A percentile compares a stretch with the other conserved stretches of the same genome.
Conservation (phyloP, 768 basidiomycete species). For the Russula virescens region DNA sequence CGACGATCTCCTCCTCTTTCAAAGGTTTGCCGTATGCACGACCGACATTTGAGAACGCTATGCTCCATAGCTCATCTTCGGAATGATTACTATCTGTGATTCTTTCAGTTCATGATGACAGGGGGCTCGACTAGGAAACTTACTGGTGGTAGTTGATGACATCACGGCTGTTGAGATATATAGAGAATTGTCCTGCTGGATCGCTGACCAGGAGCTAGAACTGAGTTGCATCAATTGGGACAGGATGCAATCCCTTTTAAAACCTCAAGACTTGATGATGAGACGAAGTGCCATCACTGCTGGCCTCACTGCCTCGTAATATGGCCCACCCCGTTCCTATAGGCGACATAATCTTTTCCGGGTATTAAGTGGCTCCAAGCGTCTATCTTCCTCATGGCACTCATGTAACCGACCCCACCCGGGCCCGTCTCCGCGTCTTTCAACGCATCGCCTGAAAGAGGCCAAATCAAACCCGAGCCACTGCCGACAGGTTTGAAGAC, state of each 20-base stretch:
- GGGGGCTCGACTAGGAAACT: not conserved
- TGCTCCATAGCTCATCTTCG: not conserved
- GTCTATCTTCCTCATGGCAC: not conserved
- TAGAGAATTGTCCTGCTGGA: not conserved
- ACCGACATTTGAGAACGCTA: conserved; percentile 1
- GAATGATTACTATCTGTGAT: not conserved
- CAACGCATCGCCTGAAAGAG: too few species aligned
- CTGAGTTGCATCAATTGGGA: not conserved
- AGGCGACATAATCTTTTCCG: not conserved
- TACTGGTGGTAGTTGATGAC: not conserved
- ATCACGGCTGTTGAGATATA: not conserved
- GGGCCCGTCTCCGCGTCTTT: too few species aligned
- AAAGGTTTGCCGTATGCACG: not conserved
- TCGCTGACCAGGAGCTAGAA: not conserved
- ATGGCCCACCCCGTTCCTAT: not conserved
- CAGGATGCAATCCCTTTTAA: not conserved
- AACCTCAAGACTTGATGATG: not conserved
- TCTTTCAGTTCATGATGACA: not conserved
- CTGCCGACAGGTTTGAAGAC: too few species aligned
- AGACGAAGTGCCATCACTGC: not conserved
- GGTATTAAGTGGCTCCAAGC: not conserved
- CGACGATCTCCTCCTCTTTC: not conserved
- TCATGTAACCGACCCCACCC: too few species aligned
- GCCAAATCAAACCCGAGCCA: too few species aligned
- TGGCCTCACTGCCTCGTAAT: not conserved